These are phyloP conservation scores for Colletotrichum coccodes DNA, from an alignment of 2,329 filamentous ascomycete genomes.

Conservation along the genomic window DNA sequence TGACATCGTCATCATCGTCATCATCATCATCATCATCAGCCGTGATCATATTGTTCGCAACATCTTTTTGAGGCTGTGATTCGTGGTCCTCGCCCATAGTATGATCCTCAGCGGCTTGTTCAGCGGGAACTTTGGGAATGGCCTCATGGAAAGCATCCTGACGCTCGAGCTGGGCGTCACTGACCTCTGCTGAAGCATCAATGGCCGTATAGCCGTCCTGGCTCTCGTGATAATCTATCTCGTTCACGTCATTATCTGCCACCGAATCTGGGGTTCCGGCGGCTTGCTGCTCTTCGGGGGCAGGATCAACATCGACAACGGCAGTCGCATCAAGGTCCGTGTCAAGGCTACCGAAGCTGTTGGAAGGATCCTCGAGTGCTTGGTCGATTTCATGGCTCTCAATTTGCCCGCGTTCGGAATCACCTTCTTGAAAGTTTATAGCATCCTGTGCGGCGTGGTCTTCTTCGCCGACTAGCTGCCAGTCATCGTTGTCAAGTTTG, in stretches of 20 bases:
- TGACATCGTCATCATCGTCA: not conserved
- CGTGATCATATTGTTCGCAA: not conserved
- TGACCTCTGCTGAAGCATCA: conserved; percentile 16
- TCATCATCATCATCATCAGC: not conserved
- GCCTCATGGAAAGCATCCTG: conserved; percentile 2
- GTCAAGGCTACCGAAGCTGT: conserved; percentile 32
- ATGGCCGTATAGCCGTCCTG: conserved; percentile 46
- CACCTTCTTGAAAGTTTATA: conserved; percentile 30
- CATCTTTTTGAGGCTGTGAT: not conserved
- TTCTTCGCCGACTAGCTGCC: conserved; percentile 16
- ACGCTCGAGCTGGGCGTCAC: not conserved
- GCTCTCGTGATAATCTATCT: conserved; percentile 47
- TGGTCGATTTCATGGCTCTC: conserved; percentile 23
- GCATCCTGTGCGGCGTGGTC: conserved; percentile 16
- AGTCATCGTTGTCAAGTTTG: conserved; percentile 5
- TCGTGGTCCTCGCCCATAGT: not conserved
- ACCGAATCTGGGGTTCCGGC: conserved; percentile 5
- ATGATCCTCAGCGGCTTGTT: not conserved
- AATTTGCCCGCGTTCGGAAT: conserved; percentile 19
- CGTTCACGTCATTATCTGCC: conserved; percentile 36
- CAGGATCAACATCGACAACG: not conserved
- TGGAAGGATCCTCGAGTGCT: conserved; percentile 32
- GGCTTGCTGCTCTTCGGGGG: conserved; percentile 20
- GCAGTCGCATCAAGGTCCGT: not conserved
- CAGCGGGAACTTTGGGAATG: conserved; percentile 8